Percentiles rank a stretch among this genome's conserved stretches.
Evolutionary conservation across 805 yeast species (phyloP).

Genomic region (Priceomyces melissophilus): DNA sequence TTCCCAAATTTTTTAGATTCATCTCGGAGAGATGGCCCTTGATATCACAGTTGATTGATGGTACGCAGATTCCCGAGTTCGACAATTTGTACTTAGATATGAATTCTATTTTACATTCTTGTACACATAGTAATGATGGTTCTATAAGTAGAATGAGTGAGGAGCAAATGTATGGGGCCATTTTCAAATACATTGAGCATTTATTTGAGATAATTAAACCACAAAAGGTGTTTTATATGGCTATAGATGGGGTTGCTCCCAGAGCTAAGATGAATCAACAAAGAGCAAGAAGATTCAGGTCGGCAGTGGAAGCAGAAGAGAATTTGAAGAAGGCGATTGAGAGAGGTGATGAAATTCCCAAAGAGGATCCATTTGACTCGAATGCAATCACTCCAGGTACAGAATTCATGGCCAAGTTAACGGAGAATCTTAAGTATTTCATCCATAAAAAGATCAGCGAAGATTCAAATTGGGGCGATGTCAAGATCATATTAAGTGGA

Average conservation of each 20-base stretch:
- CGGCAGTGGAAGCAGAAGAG: slow-evolving; percentile 89
- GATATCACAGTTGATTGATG: slow-evolving; percentile 77
- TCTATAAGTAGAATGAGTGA: slow-evolving; percentile 69
- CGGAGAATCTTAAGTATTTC: slow-evolving; percentile 84
- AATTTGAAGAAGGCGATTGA: slow-evolving; percentile 68
- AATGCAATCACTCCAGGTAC: slow-evolving; percentile 99
- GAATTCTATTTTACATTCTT: slow-evolving; percentile 93
- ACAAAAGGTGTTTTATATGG: slow-evolving; percentile 84
- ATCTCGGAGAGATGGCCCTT: slow-evolving; percentile 99
- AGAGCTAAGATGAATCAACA: slow-evolving; percentile 98
- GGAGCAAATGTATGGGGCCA: slow-evolving; percentile 88
- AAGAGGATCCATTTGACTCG: slow-evolving; percentile 85
- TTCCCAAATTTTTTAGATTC: slow-evolving; percentile 94
- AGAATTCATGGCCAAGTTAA: slow-evolving; percentile 91
- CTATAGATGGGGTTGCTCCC: slow-evolving; percentile 98
- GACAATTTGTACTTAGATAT: slow-evolving; percentile 94
- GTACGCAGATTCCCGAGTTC: slow-evolving; percentile 82
- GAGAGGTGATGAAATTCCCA: slow-evolving; percentile 72
- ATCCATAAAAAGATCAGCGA: slow-evolving; percentile 80
- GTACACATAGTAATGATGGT: slow-evolving; percentile 82
- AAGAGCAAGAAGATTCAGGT: slow-evolving; percentile 86
- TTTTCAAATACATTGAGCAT: slow-evolving; percentile 92
- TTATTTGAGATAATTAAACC: slow-evolving; percentile 86
- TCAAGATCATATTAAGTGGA: slow-evolving; percentile 89
- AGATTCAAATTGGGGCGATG: slow-evolving; percentile 91